Conservation (phyloP, 2,329 filamentous ascomycete species). For the Fusarium sacchari region DNA sequence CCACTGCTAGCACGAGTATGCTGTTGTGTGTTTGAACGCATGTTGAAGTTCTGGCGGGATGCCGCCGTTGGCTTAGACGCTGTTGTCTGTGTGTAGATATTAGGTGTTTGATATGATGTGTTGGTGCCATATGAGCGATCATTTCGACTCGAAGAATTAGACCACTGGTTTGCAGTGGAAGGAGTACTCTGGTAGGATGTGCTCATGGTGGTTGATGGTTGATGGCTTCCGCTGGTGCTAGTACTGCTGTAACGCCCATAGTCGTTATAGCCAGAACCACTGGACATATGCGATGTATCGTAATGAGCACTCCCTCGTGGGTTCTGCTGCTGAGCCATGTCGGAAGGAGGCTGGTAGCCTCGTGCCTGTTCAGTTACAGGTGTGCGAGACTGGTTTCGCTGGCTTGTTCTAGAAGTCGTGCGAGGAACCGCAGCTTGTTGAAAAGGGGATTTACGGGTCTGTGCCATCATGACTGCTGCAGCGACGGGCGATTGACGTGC, state of each 20-base stretch:
- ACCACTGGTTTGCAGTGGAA: slow-evolving; percentile 42
- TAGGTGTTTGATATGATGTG: slow-evolving; percentile 25
- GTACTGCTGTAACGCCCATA: slow-evolving; percentile 32
- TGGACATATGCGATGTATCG: slow-evolving; percentile 13
- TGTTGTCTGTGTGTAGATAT: slow-evolving; percentile 28
- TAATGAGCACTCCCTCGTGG: slow-evolving; percentile 14
- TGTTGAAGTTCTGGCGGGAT: slow-evolving; percentile 39
- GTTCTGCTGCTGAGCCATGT: slow-evolving; percentile 20
- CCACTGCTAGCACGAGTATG: slow-evolving; percentile 21
- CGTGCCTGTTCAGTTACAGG: slow-evolving; percentile 39
- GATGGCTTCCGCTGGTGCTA: slow-evolving; percentile 8
- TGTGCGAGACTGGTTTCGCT: slow-evolving; percentile 47
- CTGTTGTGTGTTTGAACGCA: slow-evolving; percentile 21
- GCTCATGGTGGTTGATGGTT: slow-evolving; percentile 29
- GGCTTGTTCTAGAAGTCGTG: slow-evolving; percentile 49
- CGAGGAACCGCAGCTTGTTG: slow-evolving; percentile 41
- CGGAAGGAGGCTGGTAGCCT: slow-evolving; percentile 32
- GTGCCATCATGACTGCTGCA: slow-evolving; percentile 45
- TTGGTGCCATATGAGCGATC: slow-evolving; percentile 24
- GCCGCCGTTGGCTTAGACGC: slow-evolving; percentile 12
- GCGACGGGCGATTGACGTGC: slow-evolving; percentile 41
- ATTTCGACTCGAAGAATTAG: slow-evolving; percentile 24
- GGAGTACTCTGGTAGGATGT: slow-evolving; percentile 29
- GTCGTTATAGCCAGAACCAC: slow-evolving; percentile 30
- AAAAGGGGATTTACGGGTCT: slow-evolving; percentile 47